phyloP scores from a whole-genome alignment of 352 stramenopile genomes.

The Globisporangium emineosum region DNA sequence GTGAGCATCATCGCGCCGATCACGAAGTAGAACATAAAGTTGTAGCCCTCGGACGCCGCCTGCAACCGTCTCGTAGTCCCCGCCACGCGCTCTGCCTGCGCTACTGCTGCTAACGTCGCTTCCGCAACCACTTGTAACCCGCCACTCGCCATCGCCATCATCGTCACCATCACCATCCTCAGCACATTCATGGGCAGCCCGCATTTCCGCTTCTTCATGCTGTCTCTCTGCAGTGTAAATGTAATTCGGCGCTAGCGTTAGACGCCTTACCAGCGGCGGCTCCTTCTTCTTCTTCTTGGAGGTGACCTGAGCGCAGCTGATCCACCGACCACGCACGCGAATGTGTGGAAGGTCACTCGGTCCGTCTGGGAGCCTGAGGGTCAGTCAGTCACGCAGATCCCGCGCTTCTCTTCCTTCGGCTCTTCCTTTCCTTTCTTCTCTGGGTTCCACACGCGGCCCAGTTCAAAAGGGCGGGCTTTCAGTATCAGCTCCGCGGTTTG shows the following conservation, averaged over 20 bases:
- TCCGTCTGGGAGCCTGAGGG: too few species aligned
- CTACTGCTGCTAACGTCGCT: not conserved
- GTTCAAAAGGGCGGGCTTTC: not conserved
- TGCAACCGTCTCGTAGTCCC: constrained; percentile 24
- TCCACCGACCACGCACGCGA: not conserved
- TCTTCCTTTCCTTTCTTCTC: not conserved
- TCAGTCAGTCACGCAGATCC: not conserved
- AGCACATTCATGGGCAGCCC: not conserved
- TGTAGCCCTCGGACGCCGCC: constrained; percentile 67
- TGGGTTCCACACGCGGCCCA: not conserved
- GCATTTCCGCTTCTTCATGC: not conserved
- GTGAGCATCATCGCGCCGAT: constrained; percentile 87
- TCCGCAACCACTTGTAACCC: not conserved
- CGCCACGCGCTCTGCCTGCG: not conserved
- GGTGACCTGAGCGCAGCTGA: not conserved
- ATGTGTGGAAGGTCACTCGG: not conserved
- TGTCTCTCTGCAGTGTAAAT: not conserved
- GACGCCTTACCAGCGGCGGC: not conserved
- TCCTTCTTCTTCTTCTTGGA: not conserved
- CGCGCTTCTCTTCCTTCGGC: not conserved
- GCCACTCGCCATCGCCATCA: not conserved
- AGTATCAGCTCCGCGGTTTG: not conserved
- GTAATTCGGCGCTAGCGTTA: not conserved
- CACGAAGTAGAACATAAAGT: constrained; percentile 89
- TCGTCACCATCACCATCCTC: not conserved